Evolutionary conservation across 306 rosid genomes (phyloP).

Genomic region (Gynostemma pentaphyllum): DNA sequence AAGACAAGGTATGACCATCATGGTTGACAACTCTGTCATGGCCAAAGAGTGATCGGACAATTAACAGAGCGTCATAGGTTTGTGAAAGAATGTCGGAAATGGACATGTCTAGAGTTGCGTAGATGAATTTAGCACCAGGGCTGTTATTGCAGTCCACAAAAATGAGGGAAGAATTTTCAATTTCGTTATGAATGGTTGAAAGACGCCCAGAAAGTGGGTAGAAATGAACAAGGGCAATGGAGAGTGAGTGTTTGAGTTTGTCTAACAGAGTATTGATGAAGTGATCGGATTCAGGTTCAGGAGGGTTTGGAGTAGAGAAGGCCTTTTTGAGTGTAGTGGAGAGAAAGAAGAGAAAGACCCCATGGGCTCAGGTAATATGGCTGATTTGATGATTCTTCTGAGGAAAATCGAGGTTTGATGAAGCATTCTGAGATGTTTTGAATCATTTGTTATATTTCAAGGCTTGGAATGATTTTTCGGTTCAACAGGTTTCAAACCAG

Average conservation of each 20-base stretch:
- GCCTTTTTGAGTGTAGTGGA: constrained; percentile 44
- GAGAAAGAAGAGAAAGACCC: constrained; percentile 33
- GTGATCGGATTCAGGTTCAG: neutral
- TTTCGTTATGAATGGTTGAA: constrained; percentile 16
- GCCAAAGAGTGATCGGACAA: constrained; percentile 42
- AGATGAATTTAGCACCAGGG: constrained; percentile 35
- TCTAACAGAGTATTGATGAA: constrained; percentile 8
- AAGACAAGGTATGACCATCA: constrained; percentile 44
- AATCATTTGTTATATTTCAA: no score
- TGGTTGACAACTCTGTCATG: constrained; percentile 38
- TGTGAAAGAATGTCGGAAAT: constrained; percentile 44
- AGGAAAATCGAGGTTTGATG: constrained; percentile 15
- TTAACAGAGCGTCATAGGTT: constrained; percentile 22
- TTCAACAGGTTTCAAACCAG: no score
- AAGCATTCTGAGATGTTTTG: constrained; percentile 20
- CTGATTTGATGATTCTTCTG: constrained; percentile 11
- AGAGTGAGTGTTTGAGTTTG: constrained; percentile 40
- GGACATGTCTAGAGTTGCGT: constrained; percentile 29
- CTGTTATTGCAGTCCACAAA: constrained; percentile 28
- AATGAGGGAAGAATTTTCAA: constrained; percentile 20
- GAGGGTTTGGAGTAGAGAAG: constrained; percentile 44
- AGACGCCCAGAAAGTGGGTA: constrained; percentile 53
- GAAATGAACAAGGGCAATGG: constrained; percentile 42
- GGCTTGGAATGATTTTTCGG: no score
- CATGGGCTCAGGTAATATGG: constrained; percentile 24